Conservation (phyloP, 345 rosid species). For the Boechera stricta region DNA sequence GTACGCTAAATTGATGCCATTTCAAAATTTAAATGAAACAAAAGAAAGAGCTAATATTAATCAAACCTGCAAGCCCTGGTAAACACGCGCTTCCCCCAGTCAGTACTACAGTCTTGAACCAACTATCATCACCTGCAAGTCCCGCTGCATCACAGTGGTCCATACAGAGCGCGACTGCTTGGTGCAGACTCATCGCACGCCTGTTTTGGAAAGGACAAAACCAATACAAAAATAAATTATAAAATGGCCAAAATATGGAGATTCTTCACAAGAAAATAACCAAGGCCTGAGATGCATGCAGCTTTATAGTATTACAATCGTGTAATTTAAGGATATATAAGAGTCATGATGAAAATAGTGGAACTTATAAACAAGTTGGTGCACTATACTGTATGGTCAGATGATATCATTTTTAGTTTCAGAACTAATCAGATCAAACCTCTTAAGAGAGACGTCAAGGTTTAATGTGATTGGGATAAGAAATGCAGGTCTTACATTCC, state of each 20-base stretch:
- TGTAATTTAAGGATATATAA: not conserved
- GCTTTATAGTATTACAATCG: not conserved
- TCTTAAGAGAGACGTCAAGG: not conserved
- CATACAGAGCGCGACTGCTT: conserved; percentile 92
- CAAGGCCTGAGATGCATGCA: conserved; percentile 20
- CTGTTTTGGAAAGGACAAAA: conserved; percentile 45
- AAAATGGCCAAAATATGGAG: conserved; percentile 11
- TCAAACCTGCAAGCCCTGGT: conserved; percentile 81
- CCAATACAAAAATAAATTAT: not conserved
- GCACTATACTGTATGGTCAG: not conserved
- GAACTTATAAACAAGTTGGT: not conserved
- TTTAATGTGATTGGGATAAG: not conserved
- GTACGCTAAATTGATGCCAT: not conserved
- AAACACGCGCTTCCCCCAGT: conserved; percentile 85
- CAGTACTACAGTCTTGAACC: conserved; percentile 92
- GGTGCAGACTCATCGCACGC: conserved; percentile 82
- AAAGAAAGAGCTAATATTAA: conserved; percentile 24
- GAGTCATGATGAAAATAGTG: conserved; percentile 12
- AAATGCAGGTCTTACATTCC: conserved; percentile 69
- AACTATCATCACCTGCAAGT: conserved; percentile 65
- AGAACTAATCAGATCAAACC: conserved; percentile 1
- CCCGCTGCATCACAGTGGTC: conserved; percentile 84
- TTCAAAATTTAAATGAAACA: conserved; percentile 6
- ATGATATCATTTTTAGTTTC: conserved; percentile 18
- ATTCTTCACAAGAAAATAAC: conserved; percentile 14